These are phyloP conservation scores for Eucalyptus sp. DNA, from an alignment of 345 rosid species.

Conservation along the genomic window DNA sequence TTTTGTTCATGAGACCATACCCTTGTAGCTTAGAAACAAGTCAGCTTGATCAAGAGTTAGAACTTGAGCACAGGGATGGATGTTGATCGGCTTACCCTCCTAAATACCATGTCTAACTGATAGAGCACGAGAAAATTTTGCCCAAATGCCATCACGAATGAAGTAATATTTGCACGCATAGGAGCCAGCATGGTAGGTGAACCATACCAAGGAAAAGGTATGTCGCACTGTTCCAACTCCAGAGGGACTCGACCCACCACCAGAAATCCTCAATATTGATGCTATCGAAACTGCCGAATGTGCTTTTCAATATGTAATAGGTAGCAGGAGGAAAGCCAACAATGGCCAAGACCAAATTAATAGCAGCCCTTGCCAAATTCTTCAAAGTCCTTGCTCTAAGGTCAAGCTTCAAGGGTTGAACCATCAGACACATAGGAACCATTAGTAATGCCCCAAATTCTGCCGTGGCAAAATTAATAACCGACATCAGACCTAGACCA, in stretches of 20 bases:
- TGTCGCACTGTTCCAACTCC: constrained; percentile 96
- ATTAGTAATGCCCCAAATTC: constrained; percentile 77
- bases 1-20: not conserved
- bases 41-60: not conserved
- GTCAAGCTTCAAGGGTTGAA: constrained; percentile 50
- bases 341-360: constrained; percentile 36
- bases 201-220: constrained; percentile 79
- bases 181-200: constrained; percentile 58
- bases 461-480: constrained; percentile 87
- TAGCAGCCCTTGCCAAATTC: constrained; percentile 24
- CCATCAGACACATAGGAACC: constrained; percentile 75
- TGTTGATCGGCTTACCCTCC: not conserved
- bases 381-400: constrained; percentile 19
- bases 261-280: constrained; percentile 55
- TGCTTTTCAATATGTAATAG: constrained; percentile 34
- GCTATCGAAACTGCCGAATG: constrained; percentile 29
- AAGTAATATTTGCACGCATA: constrained; percentile 41
- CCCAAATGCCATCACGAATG: constrained; percentile 22
- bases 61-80: not conserved
- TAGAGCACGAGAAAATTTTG: not conserved
- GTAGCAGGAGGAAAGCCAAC: constrained; percentile 57
- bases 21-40: not conserved
- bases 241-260: constrained; percentile 77
- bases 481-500: constrained; percentile 80
- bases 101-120: not conserved